A percentile compares a stretch with the other conserved stretches of the same genome.
Conservation (phyloP, 164 flowering plant genomes). For the Santalum album region DNA sequence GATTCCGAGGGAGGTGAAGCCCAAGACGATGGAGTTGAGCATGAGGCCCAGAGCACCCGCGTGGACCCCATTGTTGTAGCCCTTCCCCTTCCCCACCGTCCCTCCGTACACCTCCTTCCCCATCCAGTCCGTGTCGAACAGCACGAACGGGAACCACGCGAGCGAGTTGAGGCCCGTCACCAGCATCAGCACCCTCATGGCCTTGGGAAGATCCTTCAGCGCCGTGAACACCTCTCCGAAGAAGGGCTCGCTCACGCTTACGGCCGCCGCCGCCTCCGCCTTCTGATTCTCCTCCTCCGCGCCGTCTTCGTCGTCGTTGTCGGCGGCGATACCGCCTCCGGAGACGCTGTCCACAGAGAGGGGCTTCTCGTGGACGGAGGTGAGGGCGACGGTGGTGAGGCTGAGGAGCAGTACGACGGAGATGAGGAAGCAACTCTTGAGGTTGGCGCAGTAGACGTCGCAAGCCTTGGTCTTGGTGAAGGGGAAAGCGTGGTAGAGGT, state of each 20-base stretch:
- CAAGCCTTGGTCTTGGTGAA: constrained; percentile 58
- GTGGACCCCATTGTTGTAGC: constrained; percentile 46
- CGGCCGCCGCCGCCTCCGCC: neutral
- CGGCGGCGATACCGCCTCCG: neutral
- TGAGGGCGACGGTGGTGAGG: constrained; percentile 34
- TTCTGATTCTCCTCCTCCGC: neutral
- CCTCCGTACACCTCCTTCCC: constrained; percentile 81
- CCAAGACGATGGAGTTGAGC: constrained; percentile 60
- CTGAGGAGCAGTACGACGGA: constrained; percentile 35
- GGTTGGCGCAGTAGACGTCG: constrained; percentile 69
- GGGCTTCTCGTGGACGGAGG: constrained; percentile 25
- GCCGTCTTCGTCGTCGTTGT: neutral
- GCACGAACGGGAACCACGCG: constrained; percentile 77
- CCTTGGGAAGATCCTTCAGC: constrained; percentile 29
- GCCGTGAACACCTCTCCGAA: constrained; percentile 35
- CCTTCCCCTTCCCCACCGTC: constrained; percentile 12
- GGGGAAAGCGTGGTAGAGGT: constrained; percentile 44
- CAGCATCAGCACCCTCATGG: constrained; percentile 53
- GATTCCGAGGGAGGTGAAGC: constrained; percentile 33
- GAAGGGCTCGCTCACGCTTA: constrained; percentile 16
- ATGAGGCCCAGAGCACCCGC: constrained; percentile 65
- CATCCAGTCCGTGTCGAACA: constrained; percentile 84
- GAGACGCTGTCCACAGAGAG: neutral
- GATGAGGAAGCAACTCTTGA: constrained; percentile 60
- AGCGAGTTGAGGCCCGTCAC: constrained; percentile 77